Evolutionary conservation across 257 asterid genomes (phyloP), one percentile per base, ranked within the genome.

Genomic region (Gynochthodes officinalis): DNA sequence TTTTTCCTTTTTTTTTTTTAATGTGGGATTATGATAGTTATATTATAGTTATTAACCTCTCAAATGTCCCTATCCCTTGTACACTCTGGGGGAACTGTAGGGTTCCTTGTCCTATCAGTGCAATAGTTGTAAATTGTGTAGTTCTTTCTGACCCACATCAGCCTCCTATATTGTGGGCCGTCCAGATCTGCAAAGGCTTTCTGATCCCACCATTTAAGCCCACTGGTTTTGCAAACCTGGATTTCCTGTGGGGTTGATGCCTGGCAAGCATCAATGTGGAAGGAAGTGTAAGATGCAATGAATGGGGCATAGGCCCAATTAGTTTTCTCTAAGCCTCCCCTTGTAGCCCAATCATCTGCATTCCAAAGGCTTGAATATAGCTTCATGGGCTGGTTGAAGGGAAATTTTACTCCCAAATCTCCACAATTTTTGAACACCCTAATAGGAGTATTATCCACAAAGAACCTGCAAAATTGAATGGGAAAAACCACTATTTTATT

Each of bases 301-400:
- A 82, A 79, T 5, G 86, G 86, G 9, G 86, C 86, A 6, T 79
- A 76, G 71, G 86, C 71, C 86, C 86, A 82, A 46, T 82, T 66
- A 0, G 84, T 82, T 44, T 82, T 82, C 61, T 82, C 84, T 30
- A 76, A 27, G 7, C 86, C 86, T 7, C 86, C 86, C 44, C 86
- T 76, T 32, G 86, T 82, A 3, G 86, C 86, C 86, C 86, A 82
- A 40, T 82, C 86, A 25, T 82, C 86, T 14, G 84, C 86, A 9
- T 76, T 69, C 86, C 86, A 82, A 5, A 82, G 77, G 72, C 86
- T 82, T 0, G 83, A 79, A 64, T 79, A 82, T 0, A 82, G 78
- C 78, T 72, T 82, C 86, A 82, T 82, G 70, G 86, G 86, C 39
- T 79, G 86, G 44, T 79, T 65, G 68, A 82, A 82, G 9, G 86